Base-by-base conservation (phyloP, 768 basidiomycete species). In the Termitomyces sp. region DNA sequence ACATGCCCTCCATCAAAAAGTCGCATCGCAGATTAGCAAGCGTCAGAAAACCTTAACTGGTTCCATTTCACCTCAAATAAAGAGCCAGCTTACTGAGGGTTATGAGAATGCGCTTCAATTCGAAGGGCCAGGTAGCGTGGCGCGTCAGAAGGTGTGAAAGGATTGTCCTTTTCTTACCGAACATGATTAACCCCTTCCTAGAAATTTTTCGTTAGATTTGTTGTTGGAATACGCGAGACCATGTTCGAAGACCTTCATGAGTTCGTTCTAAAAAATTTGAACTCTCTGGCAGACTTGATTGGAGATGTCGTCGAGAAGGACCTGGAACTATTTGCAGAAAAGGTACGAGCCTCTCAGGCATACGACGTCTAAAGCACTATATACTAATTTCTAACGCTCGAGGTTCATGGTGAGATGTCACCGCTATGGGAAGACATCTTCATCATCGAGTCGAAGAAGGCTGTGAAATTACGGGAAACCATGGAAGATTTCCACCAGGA, bases 51-150 rank as follows among this genome's bases (percentile, higher is more conserved):
- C 0, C 7, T 45, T 52, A 33, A 45, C 50, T 1, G 16, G 24
- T 9, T 44, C 43, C 16, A 50, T 57, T 3, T 37, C 13, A 32
- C 42, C 50, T 30, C 24, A 30, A 3, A 33, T 57, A 24, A 20
- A 45, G 20, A 16, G 36, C 0, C 30, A 52, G 4, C 49, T 57
- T 14, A 16, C 1, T 20, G 49, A 32, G 5, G 47, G 49, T 16
- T 57, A 57, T n/a, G 10, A 27, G 6, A 43, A 32, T 3, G 44
- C 49, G 24, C 34, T 57, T 7, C 30, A 43, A 18, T 22, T 24
- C 36, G 22, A 10, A 36, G 56, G 56, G 14, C 14, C 16, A 37
- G 56, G 56, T 13, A 57, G 56, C 42, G 56, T 52, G n/a, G 7
- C 7, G 14, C 7, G 1, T 16, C 56, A 57, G 24, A 50, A 52